Conservation (phyloP, 2,329 filamentous ascomycete species). For the Cladophialophora yegresii region DNA sequence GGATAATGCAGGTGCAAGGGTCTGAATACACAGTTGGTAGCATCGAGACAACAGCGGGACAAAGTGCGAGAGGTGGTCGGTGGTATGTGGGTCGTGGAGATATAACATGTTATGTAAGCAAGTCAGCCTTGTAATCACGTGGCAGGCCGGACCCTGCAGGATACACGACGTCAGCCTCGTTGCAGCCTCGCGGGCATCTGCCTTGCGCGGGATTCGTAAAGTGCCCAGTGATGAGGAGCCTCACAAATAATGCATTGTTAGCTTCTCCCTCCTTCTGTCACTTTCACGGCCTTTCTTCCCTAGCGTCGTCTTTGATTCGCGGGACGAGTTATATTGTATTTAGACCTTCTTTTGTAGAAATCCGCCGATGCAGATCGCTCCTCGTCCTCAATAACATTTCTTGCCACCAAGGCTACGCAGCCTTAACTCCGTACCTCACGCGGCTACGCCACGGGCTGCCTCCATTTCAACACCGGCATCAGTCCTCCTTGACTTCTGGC, state of each 20-base stretch:
- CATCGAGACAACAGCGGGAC: neutral
- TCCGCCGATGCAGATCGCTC: neutral
- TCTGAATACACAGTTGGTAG: neutral
- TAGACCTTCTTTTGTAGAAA: neutral
- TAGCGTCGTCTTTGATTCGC: slow-evolving; percentile 2
- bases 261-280: slow-evolving; percentile 12
- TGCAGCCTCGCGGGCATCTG: slow-evolving; percentile 8
- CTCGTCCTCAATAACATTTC: slow-evolving; percentile 11
- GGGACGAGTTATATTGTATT: neutral
- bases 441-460: neutral
- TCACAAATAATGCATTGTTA: slow-evolving; percentile 1
- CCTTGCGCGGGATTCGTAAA: neutral
- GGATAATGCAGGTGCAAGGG: neutral
- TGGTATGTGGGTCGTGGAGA: neutral
- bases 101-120: neutral
- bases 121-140: neutral
- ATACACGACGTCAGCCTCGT: slow-evolving; percentile 20
- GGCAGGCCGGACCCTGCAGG: neutral
- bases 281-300: slow-evolving; percentile 7
- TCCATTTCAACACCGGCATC: neutral
- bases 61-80: neutral
- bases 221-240: neutral
- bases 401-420: slow-evolving; percentile 18
- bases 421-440: neutral
- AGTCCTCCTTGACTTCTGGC: neutral